A percentile compares a stretch with the other conserved stretches of the same genome.
phyloP scores from a whole-genome alignment of 768 basidiomycete species.

The Fibroporia radiculosa region DNA sequence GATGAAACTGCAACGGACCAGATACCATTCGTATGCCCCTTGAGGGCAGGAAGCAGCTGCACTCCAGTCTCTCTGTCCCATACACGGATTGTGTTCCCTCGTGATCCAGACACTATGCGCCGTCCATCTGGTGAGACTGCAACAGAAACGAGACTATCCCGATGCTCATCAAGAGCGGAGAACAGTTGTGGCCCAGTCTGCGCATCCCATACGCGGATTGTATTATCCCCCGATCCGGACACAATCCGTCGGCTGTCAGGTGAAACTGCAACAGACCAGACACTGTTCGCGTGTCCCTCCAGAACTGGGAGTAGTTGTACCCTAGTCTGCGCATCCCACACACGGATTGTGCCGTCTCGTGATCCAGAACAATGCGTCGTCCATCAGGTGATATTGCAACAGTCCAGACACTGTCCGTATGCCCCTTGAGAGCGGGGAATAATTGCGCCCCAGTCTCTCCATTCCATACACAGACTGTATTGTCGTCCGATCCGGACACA shows the following conservation, averaged over 20 bases:
- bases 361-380: constrained; percentile 22
- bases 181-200: constrained; percentile 6
- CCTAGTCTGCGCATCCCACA: constrained; percentile 21
- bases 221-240: constrained; percentile 11
- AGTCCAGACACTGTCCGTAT: constrained; percentile 14
- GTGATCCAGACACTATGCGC: constrained; percentile 19
- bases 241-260: constrained; percentile 9
- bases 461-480: constrained; percentile 3
- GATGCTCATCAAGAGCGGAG: constrained; percentile 16
- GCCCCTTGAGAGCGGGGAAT: constrained; percentile 10
- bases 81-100: constrained; percentile 17
- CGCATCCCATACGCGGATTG: constrained; percentile 9
- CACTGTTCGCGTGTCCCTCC: constrained; percentile 9
- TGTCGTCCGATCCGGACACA: constrained; percentile 2
- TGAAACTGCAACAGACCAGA: constrained; percentile 26
- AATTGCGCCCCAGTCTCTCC: background rate
- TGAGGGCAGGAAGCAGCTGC: constrained; percentile 13
- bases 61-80: constrained; percentile 19
- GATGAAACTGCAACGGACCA: constrained; percentile 21
- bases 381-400: constrained; percentile 25
- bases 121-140: constrained; percentile 22
- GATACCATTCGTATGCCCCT: constrained; percentile 16
- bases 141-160: constrained; percentile 9
- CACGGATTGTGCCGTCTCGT: constrained; percentile 18
- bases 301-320: background rate